A percentile compares a stretch with the other conserved stretches of the same genome.
phyloP scores from a whole-genome alignment of 345 rosid genomes.

The Lenwebbia sp. region DNA sequence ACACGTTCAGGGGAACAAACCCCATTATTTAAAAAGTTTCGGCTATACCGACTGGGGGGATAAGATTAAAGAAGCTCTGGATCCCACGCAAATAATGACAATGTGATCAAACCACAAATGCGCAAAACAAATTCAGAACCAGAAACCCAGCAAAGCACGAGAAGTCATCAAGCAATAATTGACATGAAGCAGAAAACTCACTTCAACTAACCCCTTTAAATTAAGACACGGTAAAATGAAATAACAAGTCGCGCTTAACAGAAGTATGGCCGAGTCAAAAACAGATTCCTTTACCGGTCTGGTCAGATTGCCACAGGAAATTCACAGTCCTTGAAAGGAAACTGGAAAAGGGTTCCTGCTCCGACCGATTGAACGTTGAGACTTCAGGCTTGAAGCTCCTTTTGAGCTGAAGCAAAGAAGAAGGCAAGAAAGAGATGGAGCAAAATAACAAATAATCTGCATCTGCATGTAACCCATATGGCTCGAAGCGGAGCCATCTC shows the following conservation, averaged over 20 bases:
- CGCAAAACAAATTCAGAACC: background rate
- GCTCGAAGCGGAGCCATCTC: background rate
- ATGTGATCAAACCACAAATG: background rate
- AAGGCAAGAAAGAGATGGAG: constrained; percentile 1
- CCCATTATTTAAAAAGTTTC: background rate
- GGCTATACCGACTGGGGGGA: background rate
- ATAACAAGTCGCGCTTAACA: background rate
- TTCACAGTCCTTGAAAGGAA: constrained; percentile 2
- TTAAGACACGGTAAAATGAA: background rate
- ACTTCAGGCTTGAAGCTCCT: constrained; percentile 2
- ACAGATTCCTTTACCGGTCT: constrained; percentile 2
- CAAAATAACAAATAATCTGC: background rate
- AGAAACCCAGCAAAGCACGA: background rate
- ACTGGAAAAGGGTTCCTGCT: background rate
- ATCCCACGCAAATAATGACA: background rate
- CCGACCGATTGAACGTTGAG: background rate
- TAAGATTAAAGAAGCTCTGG: background rate
- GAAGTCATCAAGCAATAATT: background rate
- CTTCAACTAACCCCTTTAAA: background rate
- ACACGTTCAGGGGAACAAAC: background rate
- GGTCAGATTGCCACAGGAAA: constrained; percentile 14
- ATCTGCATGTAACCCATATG: background rate
- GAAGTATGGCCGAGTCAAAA: background rate
- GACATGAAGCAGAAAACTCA: background rate
- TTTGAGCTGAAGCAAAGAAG: constrained; percentile 9